phyloP scores from a whole-genome alignment of 2,329 filamentous ascomycete genomes.

The Cordyceps fumosorosea region DNA sequence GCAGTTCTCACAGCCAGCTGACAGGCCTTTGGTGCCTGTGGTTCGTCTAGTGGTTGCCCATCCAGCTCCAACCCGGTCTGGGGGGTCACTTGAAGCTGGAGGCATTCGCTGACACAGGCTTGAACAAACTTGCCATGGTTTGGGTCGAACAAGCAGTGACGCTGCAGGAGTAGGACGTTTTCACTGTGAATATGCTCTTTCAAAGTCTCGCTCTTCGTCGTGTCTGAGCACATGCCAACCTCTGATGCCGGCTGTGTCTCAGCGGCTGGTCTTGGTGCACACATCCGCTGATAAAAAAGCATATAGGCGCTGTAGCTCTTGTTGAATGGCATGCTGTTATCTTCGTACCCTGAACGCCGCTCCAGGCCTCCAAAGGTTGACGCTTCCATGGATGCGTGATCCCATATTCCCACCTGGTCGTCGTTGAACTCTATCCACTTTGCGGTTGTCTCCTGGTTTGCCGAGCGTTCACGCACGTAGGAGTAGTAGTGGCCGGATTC shows the following conservation, averaged over 20 bases:
- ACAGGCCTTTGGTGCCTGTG: constrained; percentile 25
- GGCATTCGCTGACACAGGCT: constrained; percentile 42
- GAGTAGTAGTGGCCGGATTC: constrained; percentile 98
- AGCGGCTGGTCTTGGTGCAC: constrained; percentile 43
- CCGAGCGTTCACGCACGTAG: constrained; percentile 76
- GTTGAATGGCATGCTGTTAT: constrained; percentile 43
- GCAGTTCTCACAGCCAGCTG: constrained; percentile 47
- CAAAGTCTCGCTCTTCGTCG: constrained; percentile 38
- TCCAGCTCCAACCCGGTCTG: not conserved
- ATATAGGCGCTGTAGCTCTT: constrained; percentile 91
- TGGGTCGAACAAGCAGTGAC: constrained; percentile 74
- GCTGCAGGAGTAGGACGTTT: constrained; percentile 66
- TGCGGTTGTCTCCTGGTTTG: constrained; percentile 32
- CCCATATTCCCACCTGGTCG: constrained; percentile 69
- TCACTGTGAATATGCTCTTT: constrained; percentile 59
- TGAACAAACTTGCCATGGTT: constrained; percentile 62
- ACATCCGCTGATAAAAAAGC: constrained; percentile 88
- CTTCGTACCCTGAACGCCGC: constrained; percentile 41
- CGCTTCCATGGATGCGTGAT: constrained; percentile 63
- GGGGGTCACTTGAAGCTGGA: not conserved
- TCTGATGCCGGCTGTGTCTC: not conserved
- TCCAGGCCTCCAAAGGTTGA: constrained; percentile 75
- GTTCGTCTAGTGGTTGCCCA: not conserved
- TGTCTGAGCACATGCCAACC: constrained; percentile 8
- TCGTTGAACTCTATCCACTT: constrained; percentile 94